Evolutionary conservation across 2,329 filamentous ascomycete species (phyloP).

Genomic region (Colletotrichum simmondsii): DNA sequence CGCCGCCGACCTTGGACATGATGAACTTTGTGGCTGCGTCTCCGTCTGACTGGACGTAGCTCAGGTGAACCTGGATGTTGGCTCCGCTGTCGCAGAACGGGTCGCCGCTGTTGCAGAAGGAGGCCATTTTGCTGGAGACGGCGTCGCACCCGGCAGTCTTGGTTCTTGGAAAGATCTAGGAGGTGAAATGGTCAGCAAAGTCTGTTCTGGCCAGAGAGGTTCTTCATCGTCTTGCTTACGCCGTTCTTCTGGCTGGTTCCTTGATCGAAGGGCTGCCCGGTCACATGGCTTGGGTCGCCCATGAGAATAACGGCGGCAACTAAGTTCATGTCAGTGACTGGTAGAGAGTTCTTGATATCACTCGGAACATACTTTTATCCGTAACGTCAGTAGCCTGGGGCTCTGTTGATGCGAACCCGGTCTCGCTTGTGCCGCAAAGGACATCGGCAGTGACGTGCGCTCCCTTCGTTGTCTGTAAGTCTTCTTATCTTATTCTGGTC

Average conservation of each 20-base stretch:
- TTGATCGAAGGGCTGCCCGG: conserved; percentile 46
- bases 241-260: conserved; percentile 50
- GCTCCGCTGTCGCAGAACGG: conserved; percentile 50
- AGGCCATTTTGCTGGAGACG: conserved; percentile 47
- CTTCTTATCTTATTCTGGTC: conserved; percentile 16
- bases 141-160: conserved; percentile 46
- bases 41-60: conserved; percentile 49
- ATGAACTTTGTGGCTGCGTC: conserved; percentile 47
- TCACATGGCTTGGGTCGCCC: conserved; percentile 53
- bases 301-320: conserved; percentile 53
- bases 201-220: neutral
- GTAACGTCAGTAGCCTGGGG: conserved; percentile 42
- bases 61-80: conserved; percentile 42
- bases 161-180: conserved; percentile 48
- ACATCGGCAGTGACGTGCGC: conserved; percentile 50
- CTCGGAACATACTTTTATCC: conserved; percentile 39
- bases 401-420: conserved; percentile 37
- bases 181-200: neutral
- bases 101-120: conserved; percentile 55
- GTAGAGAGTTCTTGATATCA: neutral
- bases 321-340: conserved; percentile 30
- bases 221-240: conserved; percentile 41
- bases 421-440: conserved; percentile 50
- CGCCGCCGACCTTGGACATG: conserved; percentile 37
- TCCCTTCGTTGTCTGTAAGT: conserved; percentile 39